A percentile compares a stretch with the other conserved stretches of the same genome.
Evolutionary conservation across 352 stramenopile species (phyloP).

Genomic region (Saprolegnia parasitica): DNA sequence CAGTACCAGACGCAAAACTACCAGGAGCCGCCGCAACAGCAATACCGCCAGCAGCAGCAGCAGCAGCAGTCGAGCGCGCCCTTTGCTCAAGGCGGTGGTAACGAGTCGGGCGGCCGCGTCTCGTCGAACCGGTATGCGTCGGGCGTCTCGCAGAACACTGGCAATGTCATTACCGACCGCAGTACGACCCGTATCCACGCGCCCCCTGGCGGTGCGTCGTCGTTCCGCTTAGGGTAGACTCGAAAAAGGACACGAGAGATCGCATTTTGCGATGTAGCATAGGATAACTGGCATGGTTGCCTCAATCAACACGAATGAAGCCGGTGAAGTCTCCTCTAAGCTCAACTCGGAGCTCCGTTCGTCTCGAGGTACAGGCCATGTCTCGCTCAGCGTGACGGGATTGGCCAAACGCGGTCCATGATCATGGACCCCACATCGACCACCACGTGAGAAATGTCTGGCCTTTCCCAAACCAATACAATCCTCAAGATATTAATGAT

Average conservation of each 20-base stretch:
- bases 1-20: constrained; percentile 23
- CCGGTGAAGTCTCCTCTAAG: no score
- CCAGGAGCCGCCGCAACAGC: constrained; percentile 29
- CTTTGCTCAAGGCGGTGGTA: constrained; percentile 4
- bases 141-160: constrained; percentile 82
- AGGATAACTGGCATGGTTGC: no score
- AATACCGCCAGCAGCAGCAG: constrained; percentile 36
- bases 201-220: constrained; percentile 74
- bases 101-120: constrained; percentile 19
- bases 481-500: no score
- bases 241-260: not conserved
- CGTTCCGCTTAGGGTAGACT: constrained; percentile 66
- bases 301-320: no score
- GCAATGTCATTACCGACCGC: constrained; percentile 87
- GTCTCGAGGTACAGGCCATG: no score
- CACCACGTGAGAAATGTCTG: no score
- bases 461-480: no score
- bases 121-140: constrained; percentile 85
- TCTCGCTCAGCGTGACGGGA: no score
- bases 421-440: no score
- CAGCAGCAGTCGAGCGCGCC: constrained; percentile 19
- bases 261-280: no score
- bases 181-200: constrained; percentile 87
- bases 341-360: no score
- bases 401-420: no score